Conservation (phyloP, 2,329 filamentous ascomycete genomes). For the Berkeleyomyces rouxiae region DNA sequence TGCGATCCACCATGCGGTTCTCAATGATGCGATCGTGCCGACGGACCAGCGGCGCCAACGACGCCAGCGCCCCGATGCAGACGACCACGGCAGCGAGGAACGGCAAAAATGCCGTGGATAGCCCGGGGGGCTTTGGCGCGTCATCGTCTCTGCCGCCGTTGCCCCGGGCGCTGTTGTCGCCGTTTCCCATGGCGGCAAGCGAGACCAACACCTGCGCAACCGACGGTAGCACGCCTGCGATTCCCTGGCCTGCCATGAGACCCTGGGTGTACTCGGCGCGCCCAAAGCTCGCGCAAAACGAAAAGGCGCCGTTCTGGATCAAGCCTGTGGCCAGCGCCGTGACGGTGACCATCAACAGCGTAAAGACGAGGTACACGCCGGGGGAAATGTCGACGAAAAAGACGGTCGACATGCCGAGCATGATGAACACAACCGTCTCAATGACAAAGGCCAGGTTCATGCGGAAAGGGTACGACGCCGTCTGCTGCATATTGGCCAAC, state of each 20-base stretch:
- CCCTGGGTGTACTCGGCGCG: constrained; percentile 82
- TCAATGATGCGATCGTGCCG: constrained; percentile 39
- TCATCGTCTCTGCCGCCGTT: constrained; percentile 20
- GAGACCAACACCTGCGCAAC: constrained; percentile 77
- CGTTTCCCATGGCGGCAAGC: constrained; percentile 27
- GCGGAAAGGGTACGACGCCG: constrained; percentile 74
- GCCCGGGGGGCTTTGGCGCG: constrained; percentile 19
- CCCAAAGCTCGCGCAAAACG: constrained; percentile 75
- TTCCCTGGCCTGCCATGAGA: constrained; percentile 86
- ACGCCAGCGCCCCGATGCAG: constrained; percentile 50
- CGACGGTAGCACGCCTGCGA: constrained; percentile 80
- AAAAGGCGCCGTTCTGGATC: constrained; percentile 87
- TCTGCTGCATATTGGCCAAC: constrained; percentile 62
- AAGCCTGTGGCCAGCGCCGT: constrained; percentile 68
- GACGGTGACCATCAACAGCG: constrained; percentile 66
- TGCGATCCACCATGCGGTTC: constrained; percentile 29
- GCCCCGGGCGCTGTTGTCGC: constrained; percentile 17
- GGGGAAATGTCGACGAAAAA: constrained; percentile 46
- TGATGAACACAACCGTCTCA: constrained; percentile 58
- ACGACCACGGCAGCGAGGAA: constrained; percentile 76
- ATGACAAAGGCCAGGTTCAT: constrained; percentile 63
- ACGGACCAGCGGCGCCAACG: constrained; percentile 57
- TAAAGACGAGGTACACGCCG: constrained; percentile 57
- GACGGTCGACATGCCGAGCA: constrained; percentile 67
- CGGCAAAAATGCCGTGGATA: constrained; percentile 69